phyloP scores from a whole-genome alignment of 2,329 filamentous ascomycete species.

The Chaetomium globosum region DNA sequence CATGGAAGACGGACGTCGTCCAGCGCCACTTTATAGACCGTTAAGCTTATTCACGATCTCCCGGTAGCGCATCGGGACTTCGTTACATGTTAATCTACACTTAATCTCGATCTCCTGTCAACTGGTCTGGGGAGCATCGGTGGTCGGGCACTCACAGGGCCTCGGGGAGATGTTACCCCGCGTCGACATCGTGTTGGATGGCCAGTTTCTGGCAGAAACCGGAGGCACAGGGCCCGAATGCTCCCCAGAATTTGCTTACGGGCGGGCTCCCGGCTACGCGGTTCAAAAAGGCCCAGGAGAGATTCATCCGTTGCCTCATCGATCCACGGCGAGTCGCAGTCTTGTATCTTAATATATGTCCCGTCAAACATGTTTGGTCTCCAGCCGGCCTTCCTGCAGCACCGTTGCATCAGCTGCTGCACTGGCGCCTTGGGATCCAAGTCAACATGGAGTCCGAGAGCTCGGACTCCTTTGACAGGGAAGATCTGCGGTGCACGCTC shows the following conservation, averaged over 20 bases:
- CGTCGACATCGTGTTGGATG: neutral
- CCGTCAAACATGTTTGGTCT: neutral
- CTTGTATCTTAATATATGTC: slow-evolving; percentile 4
- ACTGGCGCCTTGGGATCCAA: neutral
- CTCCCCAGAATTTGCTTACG: neutral
- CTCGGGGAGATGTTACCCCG: neutral
- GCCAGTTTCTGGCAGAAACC: neutral
- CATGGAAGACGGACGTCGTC: neutral
- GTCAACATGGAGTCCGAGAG: neutral
- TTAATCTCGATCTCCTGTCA: slow-evolving; percentile 12
- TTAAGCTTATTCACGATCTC: slow-evolving; percentile 6
- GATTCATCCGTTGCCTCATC: slow-evolving; percentile 1
- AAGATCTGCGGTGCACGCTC: neutral
- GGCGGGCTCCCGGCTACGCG: neutral
- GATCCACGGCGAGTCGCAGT: neutral
- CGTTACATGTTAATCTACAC: neutral
- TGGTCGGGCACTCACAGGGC: no score
- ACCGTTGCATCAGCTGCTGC: neutral
- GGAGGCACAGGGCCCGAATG: slow-evolving; percentile 10
- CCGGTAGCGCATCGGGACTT: neutral
- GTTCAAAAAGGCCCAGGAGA: neutral
- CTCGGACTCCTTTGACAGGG: neutral
- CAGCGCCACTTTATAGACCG: slow-evolving; percentile 1
- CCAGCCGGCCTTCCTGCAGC: neutral
- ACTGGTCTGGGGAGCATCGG: neutral